These are phyloP conservation scores for Plasmodium fragile DNA, from an alignment of 169 alveolate species.

Conservation along the genomic window DNA sequence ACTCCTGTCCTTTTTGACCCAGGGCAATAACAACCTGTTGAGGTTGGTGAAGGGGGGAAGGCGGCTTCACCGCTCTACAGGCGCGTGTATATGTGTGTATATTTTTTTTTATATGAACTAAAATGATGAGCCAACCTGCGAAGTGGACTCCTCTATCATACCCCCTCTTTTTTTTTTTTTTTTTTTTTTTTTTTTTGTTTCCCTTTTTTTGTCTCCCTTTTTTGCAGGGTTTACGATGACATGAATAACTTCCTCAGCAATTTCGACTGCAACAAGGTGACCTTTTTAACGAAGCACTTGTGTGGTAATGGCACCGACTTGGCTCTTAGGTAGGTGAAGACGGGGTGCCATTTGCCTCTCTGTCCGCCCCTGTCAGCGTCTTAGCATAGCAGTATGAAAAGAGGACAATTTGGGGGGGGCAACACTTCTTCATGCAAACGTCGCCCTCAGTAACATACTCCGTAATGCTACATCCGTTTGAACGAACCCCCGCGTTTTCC, in stretches of 20 bases:
- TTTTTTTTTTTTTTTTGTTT: background rate
- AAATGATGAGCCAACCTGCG: background rate
- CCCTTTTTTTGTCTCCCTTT: background rate
- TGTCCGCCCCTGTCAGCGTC: too few relatives aligned
- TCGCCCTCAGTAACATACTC: background rate
- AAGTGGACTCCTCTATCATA: background rate
- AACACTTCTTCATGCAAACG: background rate
- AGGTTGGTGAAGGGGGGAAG: background rate
- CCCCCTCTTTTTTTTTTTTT: background rate
- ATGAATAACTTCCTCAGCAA: conserved; percentile 8
- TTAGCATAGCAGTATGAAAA: background rate
- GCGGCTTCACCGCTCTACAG: background rate
- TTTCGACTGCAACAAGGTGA: conserved; percentile 15
- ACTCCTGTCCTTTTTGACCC: conserved; percentile 18
- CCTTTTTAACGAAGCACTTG: conserved; percentile 49
- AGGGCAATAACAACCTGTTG: conserved; percentile 41
- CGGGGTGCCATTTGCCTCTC: background rate
- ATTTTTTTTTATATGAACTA: background rate
- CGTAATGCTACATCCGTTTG: background rate
- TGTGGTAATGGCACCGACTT: conserved; percentile 65
- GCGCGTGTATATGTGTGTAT: background rate
- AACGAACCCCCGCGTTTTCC: background rate
- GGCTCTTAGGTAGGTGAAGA: conserved; percentile 17
- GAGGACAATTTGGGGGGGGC: background rate
- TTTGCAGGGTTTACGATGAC: conserved; percentile 20